phyloP scores from a whole-genome alignment of 345 rosid genomes.

The Stellera chamaejasme region DNA sequence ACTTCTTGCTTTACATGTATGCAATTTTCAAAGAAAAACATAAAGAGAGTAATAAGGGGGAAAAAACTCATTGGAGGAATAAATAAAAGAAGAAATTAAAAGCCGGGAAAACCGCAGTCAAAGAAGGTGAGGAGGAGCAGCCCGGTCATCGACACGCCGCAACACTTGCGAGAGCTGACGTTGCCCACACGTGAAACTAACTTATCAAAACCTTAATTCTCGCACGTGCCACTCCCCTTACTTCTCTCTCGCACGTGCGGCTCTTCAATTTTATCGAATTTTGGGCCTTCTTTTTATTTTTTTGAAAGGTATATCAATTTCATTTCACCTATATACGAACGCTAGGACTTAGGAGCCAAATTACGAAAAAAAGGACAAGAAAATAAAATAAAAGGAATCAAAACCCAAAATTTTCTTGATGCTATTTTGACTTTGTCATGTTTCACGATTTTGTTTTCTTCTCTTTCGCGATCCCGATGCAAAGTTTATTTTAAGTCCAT shows the following conservation, averaged over 20 bases:
- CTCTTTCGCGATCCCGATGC: slow-evolving; percentile 17
- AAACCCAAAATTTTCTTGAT: no score
- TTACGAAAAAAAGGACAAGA: no score
- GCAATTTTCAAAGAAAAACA: no score
- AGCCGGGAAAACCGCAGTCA: slow-evolving; percentile 22
- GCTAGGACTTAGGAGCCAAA: no score
- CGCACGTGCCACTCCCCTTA: slow-evolving; percentile 10
- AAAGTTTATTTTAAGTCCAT: not conserved
- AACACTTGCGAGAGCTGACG: slow-evolving; percentile 30
- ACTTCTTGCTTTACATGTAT: no score
- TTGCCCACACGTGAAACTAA: slow-evolving; percentile 36
- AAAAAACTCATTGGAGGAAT: slow-evolving; percentile 1
- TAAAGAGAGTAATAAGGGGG: no score
- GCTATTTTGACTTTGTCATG: not conserved
- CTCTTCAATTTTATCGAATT: not conserved
- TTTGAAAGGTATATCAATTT: no score
- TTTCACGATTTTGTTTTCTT: slow-evolving; percentile 5
- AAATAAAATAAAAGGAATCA: no score
- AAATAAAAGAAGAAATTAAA: not conserved
- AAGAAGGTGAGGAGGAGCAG: slow-evolving; percentile 16
- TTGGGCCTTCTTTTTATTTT: no score
- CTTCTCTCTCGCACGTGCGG: slow-evolving; percentile 25
- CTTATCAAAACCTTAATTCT: not conserved
- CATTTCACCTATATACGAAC: no score
- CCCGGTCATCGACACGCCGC: slow-evolving; percentile 41